These are phyloP conservation scores for Protoeuglena noctilucae DNA, from an alignment of 139 green algal genomes.

Conservation along the genomic window DNA sequence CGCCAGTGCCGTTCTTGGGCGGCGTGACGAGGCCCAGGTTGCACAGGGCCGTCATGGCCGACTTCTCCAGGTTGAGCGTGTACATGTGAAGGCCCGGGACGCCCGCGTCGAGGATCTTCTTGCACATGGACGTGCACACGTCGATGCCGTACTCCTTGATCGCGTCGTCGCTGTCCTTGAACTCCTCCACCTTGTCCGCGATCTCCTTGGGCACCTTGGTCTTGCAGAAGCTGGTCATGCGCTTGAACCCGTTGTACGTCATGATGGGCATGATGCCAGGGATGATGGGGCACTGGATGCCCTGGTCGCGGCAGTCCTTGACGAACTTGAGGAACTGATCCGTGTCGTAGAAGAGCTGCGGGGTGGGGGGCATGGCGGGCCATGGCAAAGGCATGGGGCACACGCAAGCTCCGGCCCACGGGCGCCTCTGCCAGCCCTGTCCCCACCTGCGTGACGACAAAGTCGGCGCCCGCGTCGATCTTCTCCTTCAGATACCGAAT, in stretches of 20 bases:
- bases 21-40: not conserved
- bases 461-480: constrained; percentile 77
- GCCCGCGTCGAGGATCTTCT: constrained; percentile 54
- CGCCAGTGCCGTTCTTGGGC: too few species aligned
- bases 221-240: constrained; percentile 97
- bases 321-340: constrained; percentile 72
- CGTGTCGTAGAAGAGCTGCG: constrained; percentile 89
- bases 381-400: not conserved
- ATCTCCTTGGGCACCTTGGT: constrained; percentile 70
- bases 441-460: constrained; percentile 92
- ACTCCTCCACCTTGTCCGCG: constrained; percentile 50
- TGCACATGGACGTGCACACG: constrained; percentile 76
- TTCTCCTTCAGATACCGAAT: constrained; percentile 91
- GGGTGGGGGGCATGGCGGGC: not conserved
- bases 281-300: constrained; percentile 81
- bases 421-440: too few species aligned
- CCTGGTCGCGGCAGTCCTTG: constrained; percentile 39
- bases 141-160: constrained; percentile 77
- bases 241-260: constrained; percentile 90
- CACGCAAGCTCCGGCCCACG: not conserved
- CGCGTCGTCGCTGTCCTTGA: constrained; percentile 91
- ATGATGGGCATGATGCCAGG: constrained; percentile 96
- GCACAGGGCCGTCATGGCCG: constrained; percentile 58
- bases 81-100: constrained; percentile 81
- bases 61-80: constrained; percentile 79